Evolutionary conservation across 2,329 filamentous ascomycete species (phyloP).

Genomic region (Alternaria atra): DNA sequence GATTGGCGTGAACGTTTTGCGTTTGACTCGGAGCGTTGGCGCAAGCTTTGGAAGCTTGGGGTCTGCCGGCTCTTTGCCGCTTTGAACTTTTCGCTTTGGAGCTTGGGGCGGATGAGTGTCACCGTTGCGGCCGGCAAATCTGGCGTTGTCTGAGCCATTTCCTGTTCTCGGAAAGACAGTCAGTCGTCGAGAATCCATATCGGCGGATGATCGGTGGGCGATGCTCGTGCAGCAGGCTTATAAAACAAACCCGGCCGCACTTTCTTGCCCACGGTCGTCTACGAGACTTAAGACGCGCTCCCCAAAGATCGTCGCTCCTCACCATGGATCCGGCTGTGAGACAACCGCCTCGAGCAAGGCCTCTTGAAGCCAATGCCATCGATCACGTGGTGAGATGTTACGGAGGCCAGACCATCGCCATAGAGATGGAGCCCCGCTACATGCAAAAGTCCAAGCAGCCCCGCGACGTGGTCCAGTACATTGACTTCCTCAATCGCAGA

Average conservation of each 20-base stretch:
- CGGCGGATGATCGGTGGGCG: neutral
- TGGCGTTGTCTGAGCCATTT: neutral
- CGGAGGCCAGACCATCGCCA: constrained; percentile 14
- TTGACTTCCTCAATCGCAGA: constrained; percentile 17
- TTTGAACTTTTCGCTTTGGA: no score
- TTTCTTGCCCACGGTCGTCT: constrained; percentile 1
- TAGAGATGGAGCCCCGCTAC: constrained; percentile 19
- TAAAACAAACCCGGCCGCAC: neutral
- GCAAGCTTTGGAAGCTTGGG: no score
- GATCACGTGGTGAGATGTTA: constrained; percentile 24
- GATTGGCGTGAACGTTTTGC: constrained; percentile 14
- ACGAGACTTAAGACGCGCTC: neutral
- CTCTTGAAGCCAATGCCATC: constrained; percentile 19
- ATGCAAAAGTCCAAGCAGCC: constrained; percentile 22
- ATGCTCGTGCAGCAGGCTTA: constrained; percentile 3
- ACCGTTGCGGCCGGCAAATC: neutral
- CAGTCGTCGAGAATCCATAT: constrained; percentile 15
- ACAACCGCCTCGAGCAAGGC: constrained; percentile 2
- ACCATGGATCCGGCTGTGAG: constrained; percentile 2
- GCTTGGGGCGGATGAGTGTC: neutral
- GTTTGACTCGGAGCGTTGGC: neutral
- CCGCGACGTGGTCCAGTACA: constrained; percentile 6
- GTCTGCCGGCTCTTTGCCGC: no score
- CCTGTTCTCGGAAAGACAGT: constrained; percentile 21
- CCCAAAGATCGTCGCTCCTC: neutral